A percentile compares a stretch with the other conserved stretches of the same genome.
Conservation (phyloP, 352 stramenopile genomes). For the Elongisporangium senticosum region DNA sequence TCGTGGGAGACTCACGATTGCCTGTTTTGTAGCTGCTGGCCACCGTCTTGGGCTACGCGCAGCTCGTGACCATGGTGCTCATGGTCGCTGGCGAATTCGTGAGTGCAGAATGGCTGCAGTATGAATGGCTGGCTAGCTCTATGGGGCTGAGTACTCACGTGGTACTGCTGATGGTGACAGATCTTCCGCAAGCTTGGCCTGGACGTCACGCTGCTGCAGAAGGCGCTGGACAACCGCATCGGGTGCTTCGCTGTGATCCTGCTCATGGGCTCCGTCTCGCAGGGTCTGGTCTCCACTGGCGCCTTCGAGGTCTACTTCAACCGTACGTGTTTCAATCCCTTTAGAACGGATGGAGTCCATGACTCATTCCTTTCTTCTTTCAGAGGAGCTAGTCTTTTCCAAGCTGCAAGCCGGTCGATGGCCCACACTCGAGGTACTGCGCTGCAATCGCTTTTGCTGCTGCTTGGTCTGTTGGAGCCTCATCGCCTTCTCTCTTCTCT, state of each 20-base stretch:
- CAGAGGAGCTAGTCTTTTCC: slow-evolving; percentile 73
- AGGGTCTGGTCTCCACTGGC: slow-evolving; percentile 57
- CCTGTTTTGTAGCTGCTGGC: slow-evolving; percentile 34
- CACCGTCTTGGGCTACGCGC: slow-evolving; percentile 36
- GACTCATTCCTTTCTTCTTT: not conserved
- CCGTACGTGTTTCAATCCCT: slow-evolving; percentile 19
- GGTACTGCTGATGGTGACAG: slow-evolving; percentile 13
- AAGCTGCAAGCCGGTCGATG: slow-evolving; percentile 60
- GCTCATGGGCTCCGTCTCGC: slow-evolving; percentile 53
- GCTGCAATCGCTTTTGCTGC: not conserved
- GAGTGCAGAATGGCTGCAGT: slow-evolving; percentile 7
- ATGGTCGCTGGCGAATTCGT: slow-evolving; percentile 65
- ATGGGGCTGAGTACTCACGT: not conserved
- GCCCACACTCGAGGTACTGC: slow-evolving; percentile 55
- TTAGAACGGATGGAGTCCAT: not conserved
- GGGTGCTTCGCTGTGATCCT: slow-evolving; percentile 60
- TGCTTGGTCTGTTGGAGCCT: not conserved
- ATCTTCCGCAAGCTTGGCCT: slow-evolving; percentile 41
- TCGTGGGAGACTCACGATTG: too few relatives aligned
- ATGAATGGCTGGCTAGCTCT: not conserved
- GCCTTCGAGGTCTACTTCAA: slow-evolving; percentile 85
- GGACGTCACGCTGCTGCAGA: slow-evolving; percentile 47
- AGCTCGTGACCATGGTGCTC: slow-evolving; percentile 46
- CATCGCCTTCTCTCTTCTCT: not conserved
- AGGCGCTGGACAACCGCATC: slow-evolving; percentile 71